Evolutionary conservation across 805 yeast species (phyloP), one percentile per base, ranked within the genome.

Genomic region (Sungouiella blattae): DNA sequence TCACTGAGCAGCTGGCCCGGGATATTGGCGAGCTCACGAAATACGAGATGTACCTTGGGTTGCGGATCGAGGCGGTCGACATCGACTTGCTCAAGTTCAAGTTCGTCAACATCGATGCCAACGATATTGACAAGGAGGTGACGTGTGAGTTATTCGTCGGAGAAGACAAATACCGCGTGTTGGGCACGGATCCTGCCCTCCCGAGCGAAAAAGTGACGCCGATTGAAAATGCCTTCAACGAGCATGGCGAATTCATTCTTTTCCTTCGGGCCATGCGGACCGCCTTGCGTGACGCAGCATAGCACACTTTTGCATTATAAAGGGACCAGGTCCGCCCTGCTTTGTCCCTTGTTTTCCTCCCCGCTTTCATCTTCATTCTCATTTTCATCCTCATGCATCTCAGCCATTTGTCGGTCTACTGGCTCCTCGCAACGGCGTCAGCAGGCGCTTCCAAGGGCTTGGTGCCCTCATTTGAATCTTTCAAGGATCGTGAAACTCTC

Each of bases 41-140:
- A 26, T 77, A 71, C 55, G 84, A 80, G 41, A 54, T 62, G 25
- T 58, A 76, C 32, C 57, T 79, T 28, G 87, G 87, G 1, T 50
- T 81, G 37, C 60, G 61, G 23, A 69, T 81, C 13, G 77, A 73
- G 36, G 78, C 78, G 3, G 54, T 75, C 1, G 55, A 60, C 13
- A 70, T 67, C 6, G 76, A 72, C 35, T 44, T 67, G 22, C 50
- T 81, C 28, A 58, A 56, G 38, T 75, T 81, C 47, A 57, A 62
- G 3, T 80, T 80, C 47, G 53, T 52, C 1, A 72, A 73, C 31
- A 59, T 79, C 12, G 76, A 73, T 41, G 61, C 71, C 12, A 53
- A 60, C 22, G 58, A 75, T 32, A 51, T 63, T 28, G 62, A 62
- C 25, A 55, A 57, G 24, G 69, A 68, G 44, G 75, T 67, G 40